Conservation (phyloP, 1,284 basidiomycete genomes). For the Tremellales sp. region DNA sequence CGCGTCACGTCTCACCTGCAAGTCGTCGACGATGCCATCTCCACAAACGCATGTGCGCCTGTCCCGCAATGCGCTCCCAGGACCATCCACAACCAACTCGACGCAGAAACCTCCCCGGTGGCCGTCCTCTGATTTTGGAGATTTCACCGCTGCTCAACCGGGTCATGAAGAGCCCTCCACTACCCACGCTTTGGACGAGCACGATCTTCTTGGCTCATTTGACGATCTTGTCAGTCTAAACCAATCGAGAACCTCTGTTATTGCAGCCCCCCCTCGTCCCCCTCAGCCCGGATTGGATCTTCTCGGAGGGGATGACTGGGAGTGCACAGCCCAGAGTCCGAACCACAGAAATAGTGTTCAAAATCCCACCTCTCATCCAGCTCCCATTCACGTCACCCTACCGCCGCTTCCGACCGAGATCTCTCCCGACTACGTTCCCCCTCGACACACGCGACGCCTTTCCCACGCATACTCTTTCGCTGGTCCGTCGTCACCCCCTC, state of each 20-base stretch:
- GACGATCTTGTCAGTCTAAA: constrained; percentile 19
- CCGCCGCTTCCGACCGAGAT: constrained; percentile 35
- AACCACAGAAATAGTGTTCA: background rate
- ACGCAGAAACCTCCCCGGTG: too few species aligned
- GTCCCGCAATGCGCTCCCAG: too few species aligned
- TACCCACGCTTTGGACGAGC: constrained; percentile 10
- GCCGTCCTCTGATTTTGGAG: constrained; percentile 21
- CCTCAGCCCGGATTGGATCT: constrained; percentile 5
- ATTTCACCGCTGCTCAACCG: constrained; percentile 16
- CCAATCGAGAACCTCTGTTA: background rate
- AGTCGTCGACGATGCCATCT: too few species aligned
- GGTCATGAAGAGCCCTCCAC: background rate
- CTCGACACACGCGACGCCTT: constrained; percentile 20
- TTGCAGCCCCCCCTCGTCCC: background rate
- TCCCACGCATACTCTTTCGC: constrained; percentile 19
- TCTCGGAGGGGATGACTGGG: constrained; percentile 9
- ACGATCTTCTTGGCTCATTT: constrained; percentile 36
- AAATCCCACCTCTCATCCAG: background rate
- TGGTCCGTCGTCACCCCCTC: constrained; percentile 38
- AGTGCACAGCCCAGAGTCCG: constrained; percentile 7
- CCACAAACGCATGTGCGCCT: too few species aligned
- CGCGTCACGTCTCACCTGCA: too few species aligned
- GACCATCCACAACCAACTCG: too few species aligned
- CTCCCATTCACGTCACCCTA: constrained; percentile 18
- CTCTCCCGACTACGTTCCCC: constrained; percentile 26